Base-by-base conservation (phyloP, 139 green algal genomes). In the Astrephomene gubernaculifera region DNA sequence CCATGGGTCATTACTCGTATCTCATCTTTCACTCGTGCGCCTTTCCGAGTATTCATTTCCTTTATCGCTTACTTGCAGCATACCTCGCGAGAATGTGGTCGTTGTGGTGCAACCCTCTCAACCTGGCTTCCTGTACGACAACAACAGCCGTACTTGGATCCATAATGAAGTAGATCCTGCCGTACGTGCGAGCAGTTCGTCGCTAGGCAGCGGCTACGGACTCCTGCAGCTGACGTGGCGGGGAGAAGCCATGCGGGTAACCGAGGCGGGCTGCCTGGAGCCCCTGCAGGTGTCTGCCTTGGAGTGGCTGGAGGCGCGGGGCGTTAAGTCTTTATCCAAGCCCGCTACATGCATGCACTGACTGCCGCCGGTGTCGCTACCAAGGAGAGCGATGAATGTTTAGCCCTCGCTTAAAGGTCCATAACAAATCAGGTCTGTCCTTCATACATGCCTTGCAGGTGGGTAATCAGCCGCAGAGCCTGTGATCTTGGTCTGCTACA, bases 141-240 rank as follows among this genome's bases (percentile, higher is more conserved):
- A 1, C 43, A 41, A 39, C 29, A 38, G 25, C 43, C 41, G 41
- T 19, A 74, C 31, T 1, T 82, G 74, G 74, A 27, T 43, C 7
- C 54, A 54, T 22, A 53, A 53, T 2, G 73, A 81, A 33, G 73
- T 53, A 53, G 35, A n/a, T n/a, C n/a, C n/a, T n/a, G n/a, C n/a
- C n/a, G n/a, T n/a, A n/a, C n/a, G n/a, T n/a, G n/a, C 33, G 1
- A 52, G 69, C 73, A 70, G 49, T 38, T 53, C 69, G 33, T 53
- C 73, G 53, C 73, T 81, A 53, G 73, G 75, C 76, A 74, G 61
- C 41, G 61, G 76, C 60, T 83, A 83, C 76, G 61, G 76, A 2
- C 60, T 83, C 36, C 52, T 83, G 76, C 76, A 83, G 76, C 76
- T 83, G 41, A 43, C 61, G 4, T 83, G 76, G 76, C n/a, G 21